Evolutionary conservation across 495 filamentous ascomycete species (phyloP).

Genomic region (Lophiostoma macrostomum): DNA sequence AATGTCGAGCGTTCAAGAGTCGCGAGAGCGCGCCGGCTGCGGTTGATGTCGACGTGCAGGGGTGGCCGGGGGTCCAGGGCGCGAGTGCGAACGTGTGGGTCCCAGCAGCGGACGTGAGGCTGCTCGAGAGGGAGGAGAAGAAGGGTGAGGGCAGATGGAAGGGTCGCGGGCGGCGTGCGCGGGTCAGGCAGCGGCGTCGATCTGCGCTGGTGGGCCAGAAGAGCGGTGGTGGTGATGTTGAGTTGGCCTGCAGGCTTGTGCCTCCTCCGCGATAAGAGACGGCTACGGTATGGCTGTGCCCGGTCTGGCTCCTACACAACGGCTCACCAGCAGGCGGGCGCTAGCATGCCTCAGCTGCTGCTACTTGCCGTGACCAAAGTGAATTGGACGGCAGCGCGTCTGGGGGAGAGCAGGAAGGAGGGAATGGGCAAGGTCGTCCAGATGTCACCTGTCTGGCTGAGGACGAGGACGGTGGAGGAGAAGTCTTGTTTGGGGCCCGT

Average conservation of each 20-base stretch:
- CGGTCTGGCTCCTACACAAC: too few species aligned
- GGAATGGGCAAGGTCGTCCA: too few species aligned
- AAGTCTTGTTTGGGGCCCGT: too few species aligned
- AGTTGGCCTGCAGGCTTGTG: not conserved
- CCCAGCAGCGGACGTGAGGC: not conserved
- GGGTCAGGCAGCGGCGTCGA: not conserved
- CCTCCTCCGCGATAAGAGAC: slow-evolving; percentile 24
- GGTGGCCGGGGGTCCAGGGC: slow-evolving; percentile 6
- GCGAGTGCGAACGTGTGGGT: not conserved
- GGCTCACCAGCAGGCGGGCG: slow-evolving; percentile 5
- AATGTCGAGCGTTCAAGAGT: not conserved
- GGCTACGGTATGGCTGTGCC: too few species aligned
- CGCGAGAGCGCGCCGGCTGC: slow-evolving; percentile 10
- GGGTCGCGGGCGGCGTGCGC: not conserved
- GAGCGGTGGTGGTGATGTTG: not conserved
- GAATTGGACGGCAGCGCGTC: slow-evolving; percentile 32
- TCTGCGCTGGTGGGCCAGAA: not conserved
- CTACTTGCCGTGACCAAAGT: slow-evolving; percentile 33
- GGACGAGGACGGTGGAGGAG: too few species aligned
- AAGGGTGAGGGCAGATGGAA: not conserved
- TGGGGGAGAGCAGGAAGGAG: not conserved
- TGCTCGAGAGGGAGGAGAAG: not conserved
- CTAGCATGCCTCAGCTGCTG: slow-evolving; percentile 7
- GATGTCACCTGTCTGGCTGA: too few species aligned
- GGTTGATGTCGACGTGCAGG: slow-evolving; percentile 20